Conservation (phyloP, 306 rosid species). For the Cicer bijugum region DNA sequence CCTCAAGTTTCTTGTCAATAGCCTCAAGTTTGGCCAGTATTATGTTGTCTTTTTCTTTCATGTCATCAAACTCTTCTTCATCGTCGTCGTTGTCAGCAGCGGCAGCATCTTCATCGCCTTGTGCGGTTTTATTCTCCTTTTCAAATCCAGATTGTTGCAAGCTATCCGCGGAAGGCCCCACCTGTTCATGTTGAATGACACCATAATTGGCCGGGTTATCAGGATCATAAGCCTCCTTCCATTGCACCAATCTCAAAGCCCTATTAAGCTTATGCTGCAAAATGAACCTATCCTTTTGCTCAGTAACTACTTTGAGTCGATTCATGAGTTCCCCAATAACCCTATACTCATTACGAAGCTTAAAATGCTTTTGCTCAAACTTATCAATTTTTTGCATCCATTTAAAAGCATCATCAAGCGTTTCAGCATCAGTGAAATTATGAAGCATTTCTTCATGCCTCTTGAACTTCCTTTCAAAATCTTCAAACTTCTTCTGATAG, state of each 20-base stretch:
- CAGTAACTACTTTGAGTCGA: constrained; percentile 69
- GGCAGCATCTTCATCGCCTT: constrained; percentile 51
- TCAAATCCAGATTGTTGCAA: constrained; percentile 60
- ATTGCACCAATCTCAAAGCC: constrained; percentile 77
- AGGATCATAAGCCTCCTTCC: constrained; percentile 94
- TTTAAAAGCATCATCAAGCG: constrained; percentile 80
- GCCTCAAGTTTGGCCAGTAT: constrained; percentile 77
- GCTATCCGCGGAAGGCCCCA: constrained; percentile 54
- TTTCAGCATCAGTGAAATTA: constrained; percentile 58
- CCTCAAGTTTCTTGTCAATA: constrained; percentile 83
- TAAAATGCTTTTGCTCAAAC: constrained; percentile 81
- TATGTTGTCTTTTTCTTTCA: constrained; percentile 84
- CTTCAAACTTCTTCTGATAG: constrained; percentile 44
- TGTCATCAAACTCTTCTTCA: constrained; percentile 82
- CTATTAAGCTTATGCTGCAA: constrained; percentile 83
- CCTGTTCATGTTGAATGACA: constrained; percentile 60
- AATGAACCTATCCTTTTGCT: constrained; percentile 76
- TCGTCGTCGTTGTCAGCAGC: constrained; percentile 60
- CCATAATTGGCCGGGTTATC: constrained; percentile 83
- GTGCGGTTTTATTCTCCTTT: constrained; percentile 52
- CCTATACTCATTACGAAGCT: constrained; percentile 69
- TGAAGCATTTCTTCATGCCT: constrained; percentile 70
- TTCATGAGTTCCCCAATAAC: constrained; percentile 91
- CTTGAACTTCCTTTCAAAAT: constrained; percentile 68
- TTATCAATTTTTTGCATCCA: constrained; percentile 80